phyloP scores from a whole-genome alignment of 257 asterid genomes.

The Rubia yunnanensis region DNA sequence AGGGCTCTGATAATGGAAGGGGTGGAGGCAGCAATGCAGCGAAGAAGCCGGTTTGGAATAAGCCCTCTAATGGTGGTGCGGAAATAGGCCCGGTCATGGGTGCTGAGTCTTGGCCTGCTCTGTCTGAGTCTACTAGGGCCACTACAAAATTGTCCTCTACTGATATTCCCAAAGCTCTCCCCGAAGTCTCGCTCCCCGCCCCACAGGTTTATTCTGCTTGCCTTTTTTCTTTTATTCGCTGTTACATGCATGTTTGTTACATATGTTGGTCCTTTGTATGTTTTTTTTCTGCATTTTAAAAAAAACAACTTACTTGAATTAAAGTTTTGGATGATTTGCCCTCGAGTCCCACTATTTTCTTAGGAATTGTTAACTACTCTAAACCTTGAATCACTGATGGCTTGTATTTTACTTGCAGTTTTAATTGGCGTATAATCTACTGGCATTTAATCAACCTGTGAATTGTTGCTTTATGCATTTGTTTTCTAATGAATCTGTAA shows the following conservation, averaged over 20 bases:
- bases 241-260: no score
- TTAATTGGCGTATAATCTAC: no score
- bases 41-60: constrained; percentile 59
- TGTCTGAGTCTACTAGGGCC: constrained; percentile 60
- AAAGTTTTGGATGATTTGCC: no score
- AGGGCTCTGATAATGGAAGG: constrained; percentile 25
- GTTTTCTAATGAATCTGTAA: not conserved
- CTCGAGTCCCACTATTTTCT: not conserved
- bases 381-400: not conserved
- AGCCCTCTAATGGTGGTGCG: constrained; percentile 36
- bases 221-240: not conserved
- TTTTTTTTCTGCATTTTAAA: not conserved
- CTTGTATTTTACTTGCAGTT: no score
- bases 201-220: constrained; percentile 37
- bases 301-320: not conserved
- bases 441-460: not conserved
- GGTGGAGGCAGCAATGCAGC: constrained; percentile 21
- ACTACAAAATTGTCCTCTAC: constrained; percentile 47
- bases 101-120: constrained; percentile 76
- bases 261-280: not conserved
- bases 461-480: not conserved
- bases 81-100: constrained; percentile 61
- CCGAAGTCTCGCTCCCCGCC: constrained; percentile 27
- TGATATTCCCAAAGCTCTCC: constrained; percentile 28
- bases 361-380: not conserved